Percentiles rank a stretch among this genome's conserved stretches.
These are phyloP conservation scores for Phytophthora ohioensis DNA, from an alignment of 352 stramenopile genomes.

Conservation along the genomic window DNA sequence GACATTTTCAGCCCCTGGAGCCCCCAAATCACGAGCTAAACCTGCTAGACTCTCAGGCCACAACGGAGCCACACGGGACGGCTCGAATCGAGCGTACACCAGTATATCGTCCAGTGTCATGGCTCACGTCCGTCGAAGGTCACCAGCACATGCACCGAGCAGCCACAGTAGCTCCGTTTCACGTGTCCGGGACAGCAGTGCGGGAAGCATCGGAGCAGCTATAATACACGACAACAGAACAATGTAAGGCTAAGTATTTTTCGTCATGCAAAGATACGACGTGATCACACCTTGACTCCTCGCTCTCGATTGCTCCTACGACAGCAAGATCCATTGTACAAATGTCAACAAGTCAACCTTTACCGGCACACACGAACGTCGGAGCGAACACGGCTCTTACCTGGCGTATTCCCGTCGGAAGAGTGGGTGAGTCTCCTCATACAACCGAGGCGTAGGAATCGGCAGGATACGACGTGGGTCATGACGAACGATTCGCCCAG, in stretches of 20 bases:
- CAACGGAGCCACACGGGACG: conserved; percentile 16
- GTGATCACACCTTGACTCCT: conserved; percentile 19
- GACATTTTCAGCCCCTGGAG: not conserved
- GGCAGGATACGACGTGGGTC: conserved; percentile 20
- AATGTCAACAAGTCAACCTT: too few species aligned
- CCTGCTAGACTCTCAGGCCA: conserved; percentile 6
- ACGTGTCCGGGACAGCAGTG: conserved; percentile 51
- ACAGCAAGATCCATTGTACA: not conserved
- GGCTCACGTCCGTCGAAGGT: conserved; percentile 22
- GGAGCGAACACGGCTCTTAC: conserved; percentile 10
- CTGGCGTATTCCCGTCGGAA: conserved; percentile 46
- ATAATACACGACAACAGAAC: not conserved
- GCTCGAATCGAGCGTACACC: conserved; percentile 49
- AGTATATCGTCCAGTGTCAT: conserved; percentile 27
- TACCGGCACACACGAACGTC: not conserved
- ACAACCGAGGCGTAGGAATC: conserved; percentile 41
- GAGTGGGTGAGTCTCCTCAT: conserved; percentile 38
- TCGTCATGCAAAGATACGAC: not conserved
- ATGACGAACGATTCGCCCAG: not conserved
- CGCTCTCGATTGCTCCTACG: conserved; percentile 27
- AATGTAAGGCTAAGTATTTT: not conserved
- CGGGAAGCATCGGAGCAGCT: conserved; percentile 47
- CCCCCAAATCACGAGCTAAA: conserved; percentile 1
- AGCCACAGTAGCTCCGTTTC: conserved; percentile 48
- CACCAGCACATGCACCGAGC: conserved; percentile 37